These are phyloP conservation scores for Penicillium digitatum DNA, from an alignment of 2,329 filamentous ascomycete species.

Conservation along the genomic window DNA sequence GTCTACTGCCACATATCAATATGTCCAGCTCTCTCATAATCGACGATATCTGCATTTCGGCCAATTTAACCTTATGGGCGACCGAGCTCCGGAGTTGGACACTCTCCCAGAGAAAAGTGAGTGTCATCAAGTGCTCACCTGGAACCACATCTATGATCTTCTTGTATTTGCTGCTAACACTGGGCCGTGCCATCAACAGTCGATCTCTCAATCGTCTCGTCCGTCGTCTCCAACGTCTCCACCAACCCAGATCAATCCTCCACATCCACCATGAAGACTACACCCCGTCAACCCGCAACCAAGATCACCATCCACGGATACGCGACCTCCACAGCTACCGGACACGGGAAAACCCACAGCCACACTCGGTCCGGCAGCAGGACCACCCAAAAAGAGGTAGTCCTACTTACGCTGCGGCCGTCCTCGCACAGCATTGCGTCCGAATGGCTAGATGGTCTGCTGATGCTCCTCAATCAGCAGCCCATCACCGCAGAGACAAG, in stretches of 20 bases:
- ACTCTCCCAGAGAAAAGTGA: constrained; percentile 67
- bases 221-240: constrained; percentile 88
- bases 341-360: constrained; percentile 37
- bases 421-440: constrained; percentile 77
- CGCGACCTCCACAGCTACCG: constrained; percentile 28
- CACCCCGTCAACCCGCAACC: constrained; percentile 52
- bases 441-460: constrained; percentile 91
- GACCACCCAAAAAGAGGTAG: constrained; percentile 57
- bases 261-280: constrained; percentile 47
- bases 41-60: constrained; percentile 84
- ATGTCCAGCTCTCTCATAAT: constrained; percentile 85
- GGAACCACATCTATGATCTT: background rate
- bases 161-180: constrained; percentile 6
- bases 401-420: constrained; percentile 79
- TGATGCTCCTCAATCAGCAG: constrained; percentile 91
- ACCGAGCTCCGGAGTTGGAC: constrained; percentile 67
- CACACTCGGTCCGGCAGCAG: constrained; percentile 33
- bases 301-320: constrained; percentile 91
- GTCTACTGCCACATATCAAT: constrained; percentile 64
- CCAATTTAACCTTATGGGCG: constrained; percentile 66
- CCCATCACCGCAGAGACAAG: constrained; percentile 97
- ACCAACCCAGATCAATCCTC: constrained; percentile 54
- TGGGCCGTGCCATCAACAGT: constrained; percentile 46
- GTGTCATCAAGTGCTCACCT: constrained; percentile 19
- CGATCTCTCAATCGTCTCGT: constrained; percentile 81